These are phyloP conservation scores for Fomitiporia mediterranea DNA, from an alignment of 1,284 basidiomycete genomes.

Conservation along the genomic window DNA sequence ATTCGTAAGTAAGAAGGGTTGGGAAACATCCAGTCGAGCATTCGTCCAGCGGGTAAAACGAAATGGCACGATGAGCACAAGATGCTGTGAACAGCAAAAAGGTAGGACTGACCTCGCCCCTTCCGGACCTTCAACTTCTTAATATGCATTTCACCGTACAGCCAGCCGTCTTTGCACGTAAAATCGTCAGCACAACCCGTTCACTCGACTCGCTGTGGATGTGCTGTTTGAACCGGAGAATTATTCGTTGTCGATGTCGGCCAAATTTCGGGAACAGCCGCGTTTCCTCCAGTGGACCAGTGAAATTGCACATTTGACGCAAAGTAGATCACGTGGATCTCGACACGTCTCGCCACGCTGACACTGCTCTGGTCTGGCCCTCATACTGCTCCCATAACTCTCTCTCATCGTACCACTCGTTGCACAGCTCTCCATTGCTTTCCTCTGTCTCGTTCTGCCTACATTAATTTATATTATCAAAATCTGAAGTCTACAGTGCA, in stretches of 20 bases:
- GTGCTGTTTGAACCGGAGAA: too few species aligned
- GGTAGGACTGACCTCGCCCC: conserved; percentile 53
- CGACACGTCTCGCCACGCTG: conserved; percentile 11
- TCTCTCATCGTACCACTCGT: not conserved
- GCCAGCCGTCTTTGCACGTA: not conserved
- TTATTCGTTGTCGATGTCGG: not conserved
- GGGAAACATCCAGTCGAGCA: not conserved
- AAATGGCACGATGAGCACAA: conserved; percentile 9
- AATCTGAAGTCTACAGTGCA: too few species aligned
- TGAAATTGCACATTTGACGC: not conserved
- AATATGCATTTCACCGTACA: conserved; percentile 54
- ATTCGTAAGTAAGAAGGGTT: not conserved
- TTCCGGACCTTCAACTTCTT: conserved; percentile 79
- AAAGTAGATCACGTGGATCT: conserved; percentile 7
- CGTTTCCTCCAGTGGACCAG: not conserved
- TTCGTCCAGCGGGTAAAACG: not conserved
- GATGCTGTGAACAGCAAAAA: not conserved
- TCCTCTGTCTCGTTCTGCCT: too few species aligned
- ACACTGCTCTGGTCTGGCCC: too few species aligned
- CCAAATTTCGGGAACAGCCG: conserved; percentile 10
- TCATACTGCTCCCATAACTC: too few species aligned
- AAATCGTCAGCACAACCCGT: not conserved
- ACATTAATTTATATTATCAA: not conserved
- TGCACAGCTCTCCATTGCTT: too few species aligned
- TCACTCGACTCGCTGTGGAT: not conserved